Percentiles rank a stretch among this genome's conserved stretches.
These are phyloP conservation scores for Aspergillus arachidicola DNA, from an alignment of 2,329 filamentous ascomycete species.

Conservation along the genomic window DNA sequence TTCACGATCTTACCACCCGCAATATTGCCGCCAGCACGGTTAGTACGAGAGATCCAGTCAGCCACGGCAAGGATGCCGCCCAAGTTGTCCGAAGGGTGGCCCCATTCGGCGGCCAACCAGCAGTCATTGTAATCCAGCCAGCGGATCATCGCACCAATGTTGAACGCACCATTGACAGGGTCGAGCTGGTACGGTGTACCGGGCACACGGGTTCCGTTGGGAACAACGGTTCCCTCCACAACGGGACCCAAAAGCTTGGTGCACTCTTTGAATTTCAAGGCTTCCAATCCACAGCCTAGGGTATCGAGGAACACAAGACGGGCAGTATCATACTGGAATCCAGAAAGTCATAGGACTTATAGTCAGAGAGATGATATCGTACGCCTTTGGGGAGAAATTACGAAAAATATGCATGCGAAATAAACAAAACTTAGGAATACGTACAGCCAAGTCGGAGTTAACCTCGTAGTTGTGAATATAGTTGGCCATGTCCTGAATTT, in stretches of 20 bases:
- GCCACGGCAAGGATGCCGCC: slow-evolving; percentile 95
- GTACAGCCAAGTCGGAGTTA: slow-evolving; percentile 87
- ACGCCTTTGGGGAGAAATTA: background rate
- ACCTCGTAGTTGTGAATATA: slow-evolving; percentile 94
- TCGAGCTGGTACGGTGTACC: slow-evolving; percentile 94
- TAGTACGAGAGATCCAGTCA: slow-evolving; percentile 96
- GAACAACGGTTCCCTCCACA: slow-evolving; percentile 86
- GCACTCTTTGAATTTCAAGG: slow-evolving; percentile 93
- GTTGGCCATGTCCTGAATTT: slow-evolving; percentile 91
- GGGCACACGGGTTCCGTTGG: slow-evolving; percentile 87
- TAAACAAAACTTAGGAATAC: slow-evolving; percentile 34
- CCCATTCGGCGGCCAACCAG: slow-evolving; percentile 99
- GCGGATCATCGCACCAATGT: slow-evolving; percentile 97
- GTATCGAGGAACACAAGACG: slow-evolving; percentile 97
- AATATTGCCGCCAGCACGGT: slow-evolving; percentile 77
- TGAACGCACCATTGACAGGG: slow-evolving; percentile 94
- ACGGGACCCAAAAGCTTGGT: slow-evolving; percentile 90
- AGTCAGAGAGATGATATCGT: background rate
- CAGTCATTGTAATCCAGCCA: slow-evolving; percentile 99
- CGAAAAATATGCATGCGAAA: too few species aligned
- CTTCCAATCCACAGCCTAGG: slow-evolving; percentile 93
- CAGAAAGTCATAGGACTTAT: background rate
- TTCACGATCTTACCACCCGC: slow-evolving; percentile 78
- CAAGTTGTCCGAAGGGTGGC: slow-evolving; percentile 96
- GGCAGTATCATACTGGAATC: slow-evolving; percentile 75